Evolutionary conservation across 495 filamentous ascomycete species (phyloP).

Genomic region (Xylaria grammica): DNA sequence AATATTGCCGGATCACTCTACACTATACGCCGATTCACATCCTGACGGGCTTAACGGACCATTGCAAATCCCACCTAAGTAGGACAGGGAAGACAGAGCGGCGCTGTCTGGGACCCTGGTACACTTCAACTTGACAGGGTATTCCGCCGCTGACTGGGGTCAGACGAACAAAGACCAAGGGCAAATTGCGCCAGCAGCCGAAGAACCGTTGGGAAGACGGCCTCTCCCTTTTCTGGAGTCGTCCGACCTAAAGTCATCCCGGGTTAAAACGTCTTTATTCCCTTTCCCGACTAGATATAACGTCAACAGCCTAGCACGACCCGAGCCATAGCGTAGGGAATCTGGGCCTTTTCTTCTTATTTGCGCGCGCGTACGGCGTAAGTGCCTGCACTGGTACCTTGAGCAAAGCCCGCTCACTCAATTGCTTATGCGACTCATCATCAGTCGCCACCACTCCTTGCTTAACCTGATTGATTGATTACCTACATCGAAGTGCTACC

Average conservation of each 20-base stretch:
- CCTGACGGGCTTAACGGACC: constrained; percentile 7
- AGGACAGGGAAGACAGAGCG: constrained; percentile 11
- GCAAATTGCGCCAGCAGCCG: constrained; percentile 16
- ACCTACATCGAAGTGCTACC: constrained; percentile 1
- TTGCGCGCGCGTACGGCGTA: constrained; percentile 1
- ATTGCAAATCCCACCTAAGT: constrained; percentile 17
- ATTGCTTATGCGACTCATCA: constrained; percentile 19
- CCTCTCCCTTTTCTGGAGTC: constrained; percentile 22
- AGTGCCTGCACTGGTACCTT: not conserved
- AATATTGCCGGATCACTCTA: constrained; percentile 19
- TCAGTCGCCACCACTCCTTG: not conserved
- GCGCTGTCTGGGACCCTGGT: constrained; percentile 9
- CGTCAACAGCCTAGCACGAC: not conserved
- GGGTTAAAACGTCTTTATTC: constrained; percentile 17
- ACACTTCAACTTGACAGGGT: not conserved
- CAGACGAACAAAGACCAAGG: constrained; percentile 20
- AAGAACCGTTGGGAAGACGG: constrained; percentile 14
- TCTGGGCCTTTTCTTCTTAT: not conserved
- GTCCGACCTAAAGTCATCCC: constrained; percentile 1
- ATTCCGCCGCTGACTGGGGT: constrained; percentile 20
- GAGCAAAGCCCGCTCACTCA: constrained; percentile 8
- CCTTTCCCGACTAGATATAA: constrained; percentile 14
- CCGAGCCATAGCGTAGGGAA: not conserved
- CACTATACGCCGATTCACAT: constrained; percentile 1
- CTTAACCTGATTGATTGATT: not conserved